Conservation (phyloP, 2,329 filamentous ascomycete species). For the Fusarium sp. region DNA sequence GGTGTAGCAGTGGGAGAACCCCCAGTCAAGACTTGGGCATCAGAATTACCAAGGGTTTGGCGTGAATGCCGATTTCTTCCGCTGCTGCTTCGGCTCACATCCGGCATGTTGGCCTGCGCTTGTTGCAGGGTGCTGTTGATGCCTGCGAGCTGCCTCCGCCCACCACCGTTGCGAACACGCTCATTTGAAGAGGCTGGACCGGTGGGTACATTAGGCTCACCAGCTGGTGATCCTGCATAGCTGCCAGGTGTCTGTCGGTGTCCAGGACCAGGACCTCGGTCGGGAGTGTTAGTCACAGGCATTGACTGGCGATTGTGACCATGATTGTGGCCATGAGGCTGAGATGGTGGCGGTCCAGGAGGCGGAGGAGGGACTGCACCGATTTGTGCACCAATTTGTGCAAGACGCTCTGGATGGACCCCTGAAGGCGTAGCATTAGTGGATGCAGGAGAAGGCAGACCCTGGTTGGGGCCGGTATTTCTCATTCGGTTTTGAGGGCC, state of each 20-base stretch:
- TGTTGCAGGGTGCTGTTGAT: conserved; percentile 70
- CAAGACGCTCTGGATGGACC: conserved; percentile 64
- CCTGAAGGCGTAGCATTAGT: conserved; percentile 47
- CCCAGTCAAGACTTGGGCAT: conserved; percentile 67
- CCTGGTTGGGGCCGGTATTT: conserved; percentile 50
- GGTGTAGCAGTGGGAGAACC: conserved; percentile 64
- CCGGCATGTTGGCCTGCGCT: conserved; percentile 58
- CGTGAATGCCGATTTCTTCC: conserved; percentile 52
- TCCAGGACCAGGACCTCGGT: conserved; percentile 43
- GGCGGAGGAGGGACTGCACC: conserved; percentile 49
- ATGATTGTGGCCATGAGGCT: conserved; percentile 31
- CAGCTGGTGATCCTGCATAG: conserved; percentile 39
- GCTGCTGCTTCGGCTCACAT: conserved; percentile 52
- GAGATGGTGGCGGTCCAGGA: conserved; percentile 47
- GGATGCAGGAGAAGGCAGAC: conserved; percentile 42
- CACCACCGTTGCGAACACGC: conserved; percentile 53
- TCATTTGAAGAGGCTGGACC: conserved; percentile 53
- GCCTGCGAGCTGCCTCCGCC: conserved; percentile 66
- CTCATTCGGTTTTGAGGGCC: conserved; percentile 56
- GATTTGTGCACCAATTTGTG: conserved; percentile 55
- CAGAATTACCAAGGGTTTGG: conserved; percentile 62
- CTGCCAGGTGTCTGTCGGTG: conserved; percentile 42
- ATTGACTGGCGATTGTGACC: conserved; percentile 49
- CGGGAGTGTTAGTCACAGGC: conserved; percentile 48
- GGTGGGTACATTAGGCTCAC: conserved; percentile 50